Conservation (phyloP, 2,329 filamentous ascomycete species). For the Fusarium subglutinans region DNA sequence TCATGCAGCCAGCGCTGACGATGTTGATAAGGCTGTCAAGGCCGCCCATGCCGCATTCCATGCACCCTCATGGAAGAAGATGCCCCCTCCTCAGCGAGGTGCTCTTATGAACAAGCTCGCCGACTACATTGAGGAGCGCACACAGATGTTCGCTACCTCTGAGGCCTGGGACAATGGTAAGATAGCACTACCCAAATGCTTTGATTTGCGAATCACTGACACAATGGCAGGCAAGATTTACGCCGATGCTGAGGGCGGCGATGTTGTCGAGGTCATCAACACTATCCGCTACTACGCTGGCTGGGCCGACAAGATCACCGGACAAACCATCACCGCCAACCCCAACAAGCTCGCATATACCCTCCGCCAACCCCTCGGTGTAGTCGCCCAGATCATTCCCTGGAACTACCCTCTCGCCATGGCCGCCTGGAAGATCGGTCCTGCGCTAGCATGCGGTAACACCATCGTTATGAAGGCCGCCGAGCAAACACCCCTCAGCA, state of each 20-base stretch:
- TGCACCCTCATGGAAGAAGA: conserved; percentile 72
- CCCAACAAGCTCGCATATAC: conserved; percentile 83
- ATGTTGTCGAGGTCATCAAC: conserved; percentile 61
- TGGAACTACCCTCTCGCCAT: conserved; percentile 87
- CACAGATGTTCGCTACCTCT: conserved; percentile 54
- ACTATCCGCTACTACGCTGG: conserved; percentile 62
- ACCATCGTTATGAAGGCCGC: conserved; percentile 76
- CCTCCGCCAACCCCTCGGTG: conserved; percentile 63
- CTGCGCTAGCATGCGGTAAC: conserved; percentile 76
- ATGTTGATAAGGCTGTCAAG: conserved; percentile 45
- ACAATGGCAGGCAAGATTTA: conserved; percentile 64
- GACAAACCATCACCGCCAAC: conserved; percentile 80
- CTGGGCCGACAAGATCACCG: conserved; percentile 87
- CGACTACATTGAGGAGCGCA: conserved; percentile 67
- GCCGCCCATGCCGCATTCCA: conserved; percentile 73
- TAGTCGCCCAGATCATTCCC: conserved; percentile 85
- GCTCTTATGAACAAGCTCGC: conserved; percentile 75
- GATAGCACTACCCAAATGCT: neutral
- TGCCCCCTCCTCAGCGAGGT: conserved; percentile 72
- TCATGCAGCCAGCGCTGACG: conserved; percentile 42
- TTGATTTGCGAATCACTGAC: conserved; percentile 50
- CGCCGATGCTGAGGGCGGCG: conserved; percentile 65
- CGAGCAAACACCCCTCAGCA: conserved; percentile 79
- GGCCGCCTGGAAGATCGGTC: conserved; percentile 81
- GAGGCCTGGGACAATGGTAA: conserved; percentile 75